These are phyloP conservation scores for Blastobotrys serpentis DNA, from an alignment of 1,139 yeast genomes.

Conservation along the genomic window DNA sequence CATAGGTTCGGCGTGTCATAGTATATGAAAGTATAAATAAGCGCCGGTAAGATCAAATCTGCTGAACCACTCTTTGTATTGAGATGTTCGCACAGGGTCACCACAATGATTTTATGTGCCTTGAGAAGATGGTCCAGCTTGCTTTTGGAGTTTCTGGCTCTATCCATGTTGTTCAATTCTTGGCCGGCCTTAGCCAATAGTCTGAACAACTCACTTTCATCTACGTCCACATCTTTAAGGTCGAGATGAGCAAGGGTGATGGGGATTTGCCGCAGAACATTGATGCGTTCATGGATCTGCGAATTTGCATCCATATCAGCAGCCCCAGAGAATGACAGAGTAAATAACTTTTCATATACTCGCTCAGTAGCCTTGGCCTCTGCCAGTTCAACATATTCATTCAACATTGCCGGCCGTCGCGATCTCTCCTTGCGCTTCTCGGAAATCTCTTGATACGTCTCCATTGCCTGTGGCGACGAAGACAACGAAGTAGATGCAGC, in stretches of 20 bases:
- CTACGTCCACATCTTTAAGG: conserved; percentile 21
- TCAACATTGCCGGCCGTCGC: conserved; percentile 30
- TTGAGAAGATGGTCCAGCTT: conserved; percentile 43
- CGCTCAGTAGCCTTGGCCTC: conserved; percentile 44
- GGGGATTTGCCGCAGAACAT: conserved; percentile 30
- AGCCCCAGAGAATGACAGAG: conserved; percentile 27
- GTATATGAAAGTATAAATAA: conserved; percentile 51
- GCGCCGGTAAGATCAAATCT: conserved; percentile 56
- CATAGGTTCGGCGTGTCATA: conserved; percentile 47
- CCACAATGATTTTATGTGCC: conserved; percentile 43
- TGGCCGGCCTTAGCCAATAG: conserved; percentile 29
- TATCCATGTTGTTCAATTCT: conserved; percentile 30
- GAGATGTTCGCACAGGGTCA: conserved; percentile 32
- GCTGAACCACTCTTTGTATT: conserved; percentile 35
- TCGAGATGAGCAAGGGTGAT: conserved; percentile 33
- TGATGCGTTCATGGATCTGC: conserved; percentile 31
- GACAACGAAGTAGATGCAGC: conserved; percentile 9
- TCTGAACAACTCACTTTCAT: conserved; percentile 20
- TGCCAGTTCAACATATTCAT: conserved; percentile 39
- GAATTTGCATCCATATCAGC: conserved; percentile 32
- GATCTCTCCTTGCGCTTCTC: conserved; percentile 32
- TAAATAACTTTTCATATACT: conserved; percentile 43
- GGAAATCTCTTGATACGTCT: conserved; percentile 38
- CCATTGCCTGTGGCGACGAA: conserved; percentile 28
- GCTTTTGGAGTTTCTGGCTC: conserved; percentile 40